Conservation (phyloP, 805 yeast genomes). For the Saturnispora galanensis region DNA sequence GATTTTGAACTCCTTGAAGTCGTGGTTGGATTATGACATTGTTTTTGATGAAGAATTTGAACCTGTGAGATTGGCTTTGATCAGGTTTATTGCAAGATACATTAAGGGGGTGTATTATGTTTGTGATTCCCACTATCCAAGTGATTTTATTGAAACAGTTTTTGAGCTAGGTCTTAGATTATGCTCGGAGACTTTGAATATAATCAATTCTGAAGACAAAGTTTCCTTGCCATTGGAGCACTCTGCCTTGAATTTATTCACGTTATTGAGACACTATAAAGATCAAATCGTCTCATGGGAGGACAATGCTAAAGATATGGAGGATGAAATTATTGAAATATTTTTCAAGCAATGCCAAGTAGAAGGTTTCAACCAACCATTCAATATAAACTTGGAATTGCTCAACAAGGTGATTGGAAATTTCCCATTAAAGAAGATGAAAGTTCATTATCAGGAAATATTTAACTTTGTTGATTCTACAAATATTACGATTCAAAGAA, state of each 20-base stretch:
- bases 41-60: constrained; percentile 50
- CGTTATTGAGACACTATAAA: constrained; percentile 22
- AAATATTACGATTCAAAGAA: constrained; percentile 33
- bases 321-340: constrained; percentile 36
- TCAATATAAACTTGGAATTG: constrained; percentile 28
- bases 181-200: constrained; percentile 35
- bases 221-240: constrained; percentile 33
- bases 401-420: constrained; percentile 16
- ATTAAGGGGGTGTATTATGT: constrained; percentile 24
- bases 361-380: constrained; percentile 23
- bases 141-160: constrained; percentile 22
- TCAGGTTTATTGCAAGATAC: constrained; percentile 31
- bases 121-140: constrained; percentile 23
- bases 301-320: constrained; percentile 29
- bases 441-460: constrained; percentile 28
- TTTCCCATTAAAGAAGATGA: constrained; percentile 26
- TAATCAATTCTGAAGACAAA: constrained; percentile 22
- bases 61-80: constrained; percentile 39
- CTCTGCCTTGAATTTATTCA: constrained; percentile 35
- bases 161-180: constrained; percentile 31
- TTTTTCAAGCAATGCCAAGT: constrained; percentile 17
- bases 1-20: constrained; percentile 42
- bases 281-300: constrained; percentile 26
- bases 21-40: constrained; percentile 54
- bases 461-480: constrained; percentile 24